These are phyloP conservation scores for Lunularia cruciata DNA, from an alignment of 225 moss, liverwort and hornwort genomes.

Conservation along the genomic window DNA sequence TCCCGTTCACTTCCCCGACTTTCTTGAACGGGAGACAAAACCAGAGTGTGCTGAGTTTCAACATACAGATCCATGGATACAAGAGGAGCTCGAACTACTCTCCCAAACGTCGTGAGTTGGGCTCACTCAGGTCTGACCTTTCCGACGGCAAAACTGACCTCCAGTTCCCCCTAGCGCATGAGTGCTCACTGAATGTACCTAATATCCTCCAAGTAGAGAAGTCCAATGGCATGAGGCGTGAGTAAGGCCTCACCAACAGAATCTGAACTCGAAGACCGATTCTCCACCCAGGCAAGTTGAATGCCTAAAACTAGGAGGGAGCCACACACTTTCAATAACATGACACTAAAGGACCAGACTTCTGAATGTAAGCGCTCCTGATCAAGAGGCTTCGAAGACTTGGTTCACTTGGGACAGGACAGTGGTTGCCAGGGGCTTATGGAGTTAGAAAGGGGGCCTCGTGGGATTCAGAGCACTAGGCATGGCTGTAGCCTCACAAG, in stretches of 20 bases:
- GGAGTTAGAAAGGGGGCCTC: background rate
- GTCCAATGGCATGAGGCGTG: background rate
- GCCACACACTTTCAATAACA: background rate
- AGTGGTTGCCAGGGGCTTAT: background rate
- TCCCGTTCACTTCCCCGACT: background rate
- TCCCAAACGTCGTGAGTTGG: background rate
- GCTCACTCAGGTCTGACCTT: background rate
- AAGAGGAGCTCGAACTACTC: background rate
- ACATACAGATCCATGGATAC: background rate
- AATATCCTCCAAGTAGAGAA: conserved; percentile 6
- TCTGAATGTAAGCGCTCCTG: background rate
- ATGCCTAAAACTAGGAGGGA: background rate
- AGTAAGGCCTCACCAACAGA: conserved; percentile 3
- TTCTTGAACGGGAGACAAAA: background rate
- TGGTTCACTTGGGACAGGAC: background rate
- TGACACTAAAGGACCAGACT: background rate
- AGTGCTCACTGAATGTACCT: conserved; percentile 1
- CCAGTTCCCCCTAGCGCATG: background rate
- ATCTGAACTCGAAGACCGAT: conserved; percentile 2
- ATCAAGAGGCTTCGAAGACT: background rate
- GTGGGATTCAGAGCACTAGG: background rate
- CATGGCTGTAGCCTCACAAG: background rate
- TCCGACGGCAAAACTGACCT: conserved; percentile 8
- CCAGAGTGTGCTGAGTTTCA: background rate
- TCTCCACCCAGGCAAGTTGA: conserved; percentile 1